Evolutionary conservation across 441 rosid genomes (phyloP), one percentile per base, ranked within the genome.

Genomic region (Biscutella laevigata): DNA sequence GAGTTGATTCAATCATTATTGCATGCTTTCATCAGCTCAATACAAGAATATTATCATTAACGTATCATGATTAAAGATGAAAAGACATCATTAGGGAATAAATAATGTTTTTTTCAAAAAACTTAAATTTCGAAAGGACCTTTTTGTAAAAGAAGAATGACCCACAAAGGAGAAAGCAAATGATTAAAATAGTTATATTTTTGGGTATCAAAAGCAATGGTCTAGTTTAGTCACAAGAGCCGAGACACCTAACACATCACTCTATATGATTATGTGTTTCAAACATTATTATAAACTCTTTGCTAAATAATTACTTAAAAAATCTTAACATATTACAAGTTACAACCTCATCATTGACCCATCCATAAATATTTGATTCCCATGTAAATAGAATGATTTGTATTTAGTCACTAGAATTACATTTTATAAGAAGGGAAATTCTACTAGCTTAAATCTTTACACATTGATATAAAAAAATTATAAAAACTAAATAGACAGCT

Each of bases 201-300:
- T 35, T 4, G 24, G 54, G 59, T 64, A 53, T 57, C 53, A 64
- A 64, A 64, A 57, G 69, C 59, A 56, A 14, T 39, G 59, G 43
- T 59, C 43, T 53, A 53, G 63, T 51, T 26, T 58, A 59, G 38
- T 57, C 64, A 57, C 69, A 64, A 22, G 46, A 64, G 69, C 69
- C 69, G 53, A 64, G 58, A 47, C 64, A 59, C 56, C 65, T 59
- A 45, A 36, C 67, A 57, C 69, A 60, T 74, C 66, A 69, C 14
- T 69, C 59, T n/a, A n/a, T 16, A 38, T 68, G 49, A 66, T 37
- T 74, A 52, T 37, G 58, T 51, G 74, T 61, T 39, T 16, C 72
- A 28, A 46, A n/a, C n/a, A n/a, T n/a, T 28, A 44, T 34, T n/a
- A 44, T 44, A 61, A 33, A 19, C 42, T 53, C 53, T 43, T 51